These are phyloP conservation scores for Cornus controversa DNA, from an alignment of 148 eudicot species.

Conservation along the genomic window DNA sequence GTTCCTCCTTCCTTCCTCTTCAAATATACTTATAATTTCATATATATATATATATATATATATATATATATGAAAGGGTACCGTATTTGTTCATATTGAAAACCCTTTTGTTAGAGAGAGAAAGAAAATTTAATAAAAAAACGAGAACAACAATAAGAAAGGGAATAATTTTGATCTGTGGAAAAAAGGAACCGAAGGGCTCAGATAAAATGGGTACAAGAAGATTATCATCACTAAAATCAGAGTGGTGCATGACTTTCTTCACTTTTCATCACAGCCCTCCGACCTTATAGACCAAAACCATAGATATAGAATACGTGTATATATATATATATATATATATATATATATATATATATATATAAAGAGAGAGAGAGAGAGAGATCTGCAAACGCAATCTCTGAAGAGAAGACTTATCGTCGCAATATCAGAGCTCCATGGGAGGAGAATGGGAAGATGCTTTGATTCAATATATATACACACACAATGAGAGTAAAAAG, in stretches of 20 bases:
- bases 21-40: no score
- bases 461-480: no score
- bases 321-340: no score
- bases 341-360: background rate
- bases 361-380: background rate
- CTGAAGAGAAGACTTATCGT: background rate
- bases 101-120: background rate
- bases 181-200: background rate
- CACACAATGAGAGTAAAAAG: no score
- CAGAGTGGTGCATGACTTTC: constrained; percentile 13
- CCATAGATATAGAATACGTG: no score
- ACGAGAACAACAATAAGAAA: background rate
- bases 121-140: background rate
- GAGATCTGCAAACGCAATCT: background rate
- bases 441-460: no score
- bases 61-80: no score
- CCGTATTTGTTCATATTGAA: no score
- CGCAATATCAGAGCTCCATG: no score
- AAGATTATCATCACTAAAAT: constrained; percentile 1
- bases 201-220: background rate
- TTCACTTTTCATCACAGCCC: background rate
- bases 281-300: background rate
- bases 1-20: background rate
- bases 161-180: background rate
- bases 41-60: no score